Evolutionary conservation across 352 stramenopile species (phyloP).

Genomic region (Pythium phragmitis): DNA sequence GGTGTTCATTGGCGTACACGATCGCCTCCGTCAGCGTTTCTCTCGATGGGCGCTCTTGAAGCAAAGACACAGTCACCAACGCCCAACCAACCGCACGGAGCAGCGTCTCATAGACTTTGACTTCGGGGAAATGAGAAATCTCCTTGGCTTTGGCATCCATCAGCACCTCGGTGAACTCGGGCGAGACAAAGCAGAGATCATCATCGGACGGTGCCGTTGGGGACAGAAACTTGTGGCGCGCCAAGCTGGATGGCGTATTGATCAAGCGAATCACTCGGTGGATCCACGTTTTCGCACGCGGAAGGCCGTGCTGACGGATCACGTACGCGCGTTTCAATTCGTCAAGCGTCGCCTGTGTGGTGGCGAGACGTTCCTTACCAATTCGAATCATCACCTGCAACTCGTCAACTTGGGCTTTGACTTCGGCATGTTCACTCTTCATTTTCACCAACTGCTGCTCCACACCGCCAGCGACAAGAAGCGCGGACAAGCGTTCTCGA

Average conservation of each 20-base stretch:
- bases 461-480: slow-evolving; percentile 63
- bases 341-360: slow-evolving; percentile 50
- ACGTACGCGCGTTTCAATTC: slow-evolving; percentile 65
- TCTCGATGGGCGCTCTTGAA: slow-evolving; percentile 77
- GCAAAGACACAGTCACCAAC: slow-evolving; percentile 63
- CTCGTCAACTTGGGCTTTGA: slow-evolving; percentile 67
- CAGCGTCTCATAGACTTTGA: slow-evolving; percentile 61
- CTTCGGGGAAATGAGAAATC: slow-evolving; percentile 78
- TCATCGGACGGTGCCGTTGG: not conserved
- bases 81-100: slow-evolving; percentile 72
- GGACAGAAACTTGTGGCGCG: slow-evolving; percentile 30
- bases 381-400: slow-evolving; percentile 63
- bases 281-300: slow-evolving; percentile 59
- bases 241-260: slow-evolving; percentile 44
- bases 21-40: slow-evolving; percentile 57
- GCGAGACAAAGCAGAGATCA: slow-evolving; percentile 42
- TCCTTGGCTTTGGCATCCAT: slow-evolving; percentile 35
- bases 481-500: slow-evolving; percentile 54
- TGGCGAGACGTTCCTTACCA: slow-evolving; percentile 56
- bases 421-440: slow-evolving; percentile 64
- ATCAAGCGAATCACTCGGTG: slow-evolving; percentile 47
- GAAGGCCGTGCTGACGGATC: slow-evolving; percentile 60
- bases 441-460: slow-evolving; percentile 74
- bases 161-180: slow-evolving; percentile 48
- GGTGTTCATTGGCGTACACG: slow-evolving; percentile 55